A percentile compares a stretch with the other conserved stretches of the same genome.
Conservation (phyloP, 768 basidiomycete genomes). For the Gloeophyllum trabeum region DNA sequence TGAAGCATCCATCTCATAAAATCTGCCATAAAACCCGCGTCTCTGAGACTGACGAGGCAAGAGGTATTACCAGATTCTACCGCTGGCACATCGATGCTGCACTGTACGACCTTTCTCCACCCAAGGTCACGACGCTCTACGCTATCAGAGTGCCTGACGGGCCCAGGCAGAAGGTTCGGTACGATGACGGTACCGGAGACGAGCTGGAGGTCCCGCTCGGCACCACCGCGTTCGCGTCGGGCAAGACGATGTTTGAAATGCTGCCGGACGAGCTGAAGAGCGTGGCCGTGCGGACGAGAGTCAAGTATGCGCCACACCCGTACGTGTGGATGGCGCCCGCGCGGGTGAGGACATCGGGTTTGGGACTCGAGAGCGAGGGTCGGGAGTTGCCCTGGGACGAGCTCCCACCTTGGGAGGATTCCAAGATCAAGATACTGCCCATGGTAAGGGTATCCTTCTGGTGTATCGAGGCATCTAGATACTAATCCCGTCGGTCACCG, state of each 20-base stretch:
- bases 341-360: constrained; percentile 60
- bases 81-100: constrained; percentile 93
- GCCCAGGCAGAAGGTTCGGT: constrained; percentile 47
- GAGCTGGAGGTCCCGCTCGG: constrained; percentile 75
- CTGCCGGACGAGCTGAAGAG: constrained; percentile 64
- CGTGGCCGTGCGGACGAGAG: constrained; percentile 64
- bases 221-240: constrained; percentile 77
- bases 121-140: constrained; percentile 79
- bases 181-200: constrained; percentile 84
- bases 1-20: constrained; percentile 80
- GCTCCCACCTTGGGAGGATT: constrained; percentile 77
- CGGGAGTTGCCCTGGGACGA: constrained; percentile 55
- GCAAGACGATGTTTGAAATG: constrained; percentile 77
- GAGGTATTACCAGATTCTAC: constrained; percentile 81
- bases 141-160: constrained; percentile 66
- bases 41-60: constrained; percentile 60
- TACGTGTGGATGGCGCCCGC: constrained; percentile 88
- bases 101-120: constrained; percentile 64
- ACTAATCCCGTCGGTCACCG: not conserved
- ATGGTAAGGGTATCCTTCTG: constrained; percentile 25
- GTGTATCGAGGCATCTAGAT: not conserved
- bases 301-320: constrained; percentile 76
- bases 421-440: constrained; percentile 62
- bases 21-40: constrained; percentile 80
- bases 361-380: constrained; percentile 75